phyloP scores from a whole-genome alignment of 257 asterid genomes.

The Sherardia arvensis region DNA sequence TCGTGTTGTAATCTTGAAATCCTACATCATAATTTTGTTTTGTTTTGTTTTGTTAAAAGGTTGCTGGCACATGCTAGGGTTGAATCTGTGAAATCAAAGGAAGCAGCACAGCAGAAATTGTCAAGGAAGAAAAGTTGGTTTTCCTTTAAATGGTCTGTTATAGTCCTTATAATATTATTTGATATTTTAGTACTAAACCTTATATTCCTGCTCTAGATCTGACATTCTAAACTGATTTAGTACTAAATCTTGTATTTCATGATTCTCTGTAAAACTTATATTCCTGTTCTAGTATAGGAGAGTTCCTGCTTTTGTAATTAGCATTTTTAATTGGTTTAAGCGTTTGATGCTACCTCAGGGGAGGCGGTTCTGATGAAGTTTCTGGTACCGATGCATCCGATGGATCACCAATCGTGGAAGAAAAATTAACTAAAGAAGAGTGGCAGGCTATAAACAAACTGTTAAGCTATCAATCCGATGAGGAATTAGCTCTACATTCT shows the following conservation, averaged over 20 bases:
- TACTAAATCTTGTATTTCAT: neutral
- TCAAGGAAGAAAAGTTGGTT: conserved; percentile 76
- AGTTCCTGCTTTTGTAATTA: conserved; percentile 2
- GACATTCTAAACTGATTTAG: neutral
- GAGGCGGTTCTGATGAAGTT: conserved; percentile 50
- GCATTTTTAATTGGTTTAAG: conserved; percentile 6
- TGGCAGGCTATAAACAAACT: conserved; percentile 96
- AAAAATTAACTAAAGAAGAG: conserved; percentile 82
- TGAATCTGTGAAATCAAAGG: conserved; percentile 92
- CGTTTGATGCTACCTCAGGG: conserved; percentile 43
- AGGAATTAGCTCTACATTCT: conserved; percentile 50
- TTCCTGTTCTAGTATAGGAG: conserved; percentile 5
- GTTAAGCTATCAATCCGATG: conserved; percentile 88
- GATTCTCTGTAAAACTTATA: neutral
- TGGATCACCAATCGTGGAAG: conserved; percentile 60
- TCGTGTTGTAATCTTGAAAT: neutral
- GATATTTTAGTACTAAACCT: neutral
- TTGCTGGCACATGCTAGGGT: conserved; percentile 96
- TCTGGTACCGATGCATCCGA: conserved; percentile 41
- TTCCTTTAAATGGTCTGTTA: conserved; percentile 77
- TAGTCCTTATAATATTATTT: neutral
- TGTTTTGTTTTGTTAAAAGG: conserved; percentile 50
- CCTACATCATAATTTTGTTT: neutral
- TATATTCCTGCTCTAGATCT: too few relatives aligned
- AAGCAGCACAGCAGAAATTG: conserved; percentile 82